phyloP scores from a whole-genome alignment of 805 yeast species.

The Candida sphagnicola region DNA sequence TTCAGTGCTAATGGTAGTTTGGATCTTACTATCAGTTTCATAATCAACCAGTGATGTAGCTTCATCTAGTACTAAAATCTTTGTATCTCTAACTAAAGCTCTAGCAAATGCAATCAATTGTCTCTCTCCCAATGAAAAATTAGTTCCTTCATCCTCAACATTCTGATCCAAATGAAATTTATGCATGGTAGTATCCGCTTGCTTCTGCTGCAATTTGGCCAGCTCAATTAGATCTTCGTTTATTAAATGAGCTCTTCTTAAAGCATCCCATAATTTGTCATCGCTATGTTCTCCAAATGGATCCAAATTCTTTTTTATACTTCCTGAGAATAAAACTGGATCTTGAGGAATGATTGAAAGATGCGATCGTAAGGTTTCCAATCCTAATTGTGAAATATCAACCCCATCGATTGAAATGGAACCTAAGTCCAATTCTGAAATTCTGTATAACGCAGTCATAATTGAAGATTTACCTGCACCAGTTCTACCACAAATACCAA shows the following conservation, averaged over 20 bases:
- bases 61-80: slow-evolving; percentile 36
- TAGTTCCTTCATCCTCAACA: slow-evolving; percentile 34
- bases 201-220: slow-evolving; percentile 8
- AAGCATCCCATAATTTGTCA: slow-evolving; percentile 48
- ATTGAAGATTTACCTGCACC: slow-evolving; percentile 76
- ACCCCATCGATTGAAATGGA: slow-evolving; percentile 51
- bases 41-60: slow-evolving; percentile 39
- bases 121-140: slow-evolving; percentile 37
- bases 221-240: slow-evolving; percentile 21
- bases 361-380: slow-evolving; percentile 45
- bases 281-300: slow-evolving; percentile 51
- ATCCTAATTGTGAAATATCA: slow-evolving; percentile 46
- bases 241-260: slow-evolving; percentile 50
- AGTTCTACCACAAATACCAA: slow-evolving; percentile 82
- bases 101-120: slow-evolving; percentile 37
- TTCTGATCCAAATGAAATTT: slow-evolving; percentile 34
- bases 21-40: slow-evolving; percentile 35
- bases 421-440: slow-evolving; percentile 47
- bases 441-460: slow-evolving; percentile 56
- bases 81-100: slow-evolving; percentile 32
- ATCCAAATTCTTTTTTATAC: slow-evolving; percentile 53
- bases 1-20: slow-evolving; percentile 27
- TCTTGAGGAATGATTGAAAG: slow-evolving; percentile 65
- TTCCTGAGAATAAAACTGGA: slow-evolving; percentile 57
- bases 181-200: slow-evolving; percentile 9